Evolutionary conservation across 257 asterid genomes (phyloP).

Genomic region (Solanum sejunctum): DNA sequence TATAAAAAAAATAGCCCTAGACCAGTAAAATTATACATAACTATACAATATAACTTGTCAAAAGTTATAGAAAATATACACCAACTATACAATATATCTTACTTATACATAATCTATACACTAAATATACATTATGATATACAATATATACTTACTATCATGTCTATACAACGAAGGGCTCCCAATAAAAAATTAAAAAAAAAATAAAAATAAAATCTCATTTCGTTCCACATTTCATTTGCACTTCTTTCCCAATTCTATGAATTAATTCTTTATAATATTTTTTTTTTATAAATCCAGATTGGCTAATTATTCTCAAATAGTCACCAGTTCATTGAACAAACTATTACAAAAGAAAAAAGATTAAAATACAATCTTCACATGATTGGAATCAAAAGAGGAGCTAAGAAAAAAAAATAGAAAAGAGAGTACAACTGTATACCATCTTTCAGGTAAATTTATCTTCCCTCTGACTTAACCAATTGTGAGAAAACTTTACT

Average conservation of each 20-base stretch:
- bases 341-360: neutral
- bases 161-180: no score
- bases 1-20: no score
- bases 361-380: neutral
- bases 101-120: no score
- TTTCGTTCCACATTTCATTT: neutral
- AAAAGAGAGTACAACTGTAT: neutral
- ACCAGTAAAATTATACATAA: no score
- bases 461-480: conserved; percentile 60
- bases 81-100: no score
- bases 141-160: no score
- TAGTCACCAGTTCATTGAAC: neutral
- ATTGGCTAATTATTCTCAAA: neutral
- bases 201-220: neutral
- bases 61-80: no score
- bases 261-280: neutral
- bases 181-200: neutral
- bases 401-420: neutral
- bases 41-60: no score
- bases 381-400: neutral
- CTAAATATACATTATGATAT: no score
- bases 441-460: conserved; percentile 1
- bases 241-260: neutral
- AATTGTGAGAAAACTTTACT: conserved; percentile 58
- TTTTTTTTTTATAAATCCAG: neutral